Base-by-base conservation (phyloP, 148 eudicot species). In the Hydrangea macrophylla region DNA sequence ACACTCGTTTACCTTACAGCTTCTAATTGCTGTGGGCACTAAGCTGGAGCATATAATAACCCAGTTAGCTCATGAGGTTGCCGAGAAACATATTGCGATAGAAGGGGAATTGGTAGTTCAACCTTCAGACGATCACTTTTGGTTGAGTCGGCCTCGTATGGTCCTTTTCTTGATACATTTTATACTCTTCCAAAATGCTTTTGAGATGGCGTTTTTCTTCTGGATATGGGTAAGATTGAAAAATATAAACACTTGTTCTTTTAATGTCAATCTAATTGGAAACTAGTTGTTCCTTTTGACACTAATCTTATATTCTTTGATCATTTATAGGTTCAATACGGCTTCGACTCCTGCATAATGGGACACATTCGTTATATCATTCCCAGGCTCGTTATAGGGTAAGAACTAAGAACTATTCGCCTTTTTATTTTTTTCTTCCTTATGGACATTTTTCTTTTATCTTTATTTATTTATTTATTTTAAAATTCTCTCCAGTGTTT, bases 261-360 rank as follows among this genome's bases (percentile, higher is more conserved):
- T 28, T 6, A 10, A 7, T 37, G 18, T 60, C 27, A 33, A 27
- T 31, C n/a, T 12, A 5, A 2, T 5, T 58, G 7, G n/a, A 7
- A n/a, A n/a, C 25, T 53, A 53, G 5, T 53, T 53, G 25, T 9
- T 65, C 9, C 30, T 30, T 42, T n/a, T n/a, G 30, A 7, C 10
- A 26, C 28, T 66, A 10, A 23, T 36, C 27, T 17, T 24, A 27
- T 7, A 24, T 0, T 7, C 6, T 20, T 32, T 15, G 17, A 5
- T 65, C 25, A 27, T 20, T 3, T 68, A 18, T n/a, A 88, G 94
- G 79, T 89, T 58, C 92, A 89, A 80, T 89, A 84, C 57, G 92
- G 92, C 55, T 83, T 87, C 28, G 78, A 80, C 70, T 89, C 96
- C 8, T 89, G 96, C 75, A 87, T 89, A n/a, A 89, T 89, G 96